Evolutionary conservation across 441 rosid genomes (phyloP).

Genomic region (Pelargonium myrrhifolium): DNA sequence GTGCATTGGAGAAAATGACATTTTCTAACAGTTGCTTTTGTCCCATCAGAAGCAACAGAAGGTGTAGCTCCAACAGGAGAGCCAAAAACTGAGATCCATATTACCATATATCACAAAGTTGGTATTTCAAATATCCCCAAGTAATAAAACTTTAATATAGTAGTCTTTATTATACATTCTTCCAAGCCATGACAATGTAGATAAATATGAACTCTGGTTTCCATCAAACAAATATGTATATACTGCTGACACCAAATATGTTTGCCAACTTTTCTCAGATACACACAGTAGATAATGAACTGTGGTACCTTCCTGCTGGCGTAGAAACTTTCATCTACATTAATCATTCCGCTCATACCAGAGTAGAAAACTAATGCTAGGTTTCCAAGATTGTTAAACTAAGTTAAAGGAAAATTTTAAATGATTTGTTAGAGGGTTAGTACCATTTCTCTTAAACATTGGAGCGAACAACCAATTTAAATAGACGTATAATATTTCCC

Average conservation of each 20-base stretch:
- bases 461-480: too few relatives aligned
- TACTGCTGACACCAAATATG: not conserved
- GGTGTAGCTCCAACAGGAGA: slow-evolving; percentile 19
- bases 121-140: not conserved
- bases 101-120: not conserved
- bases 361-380: too few relatives aligned
- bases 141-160: not conserved
- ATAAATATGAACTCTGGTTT: not conserved
- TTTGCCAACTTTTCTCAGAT: not conserved
- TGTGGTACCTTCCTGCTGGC: not conserved
- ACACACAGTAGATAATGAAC: not conserved
- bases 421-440: too few relatives aligned
- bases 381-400: too few relatives aligned
- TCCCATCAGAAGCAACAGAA: slow-evolving; percentile 3
- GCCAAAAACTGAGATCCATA: slow-evolving; percentile 3
- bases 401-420: too few relatives aligned
- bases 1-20: not conserved
- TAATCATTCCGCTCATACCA: not conserved
- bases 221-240: not conserved
- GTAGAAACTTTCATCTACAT: not conserved
- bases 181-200: not conserved
- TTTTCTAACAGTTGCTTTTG: slow-evolving; percentile 7
- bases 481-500: not conserved
- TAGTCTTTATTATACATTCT: not conserved
- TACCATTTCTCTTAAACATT: too few relatives aligned